Evolutionary conservation across 2,329 filamentous ascomycete genomes (phyloP).

Genomic region (Davidsoniella eucalypti): DNA sequence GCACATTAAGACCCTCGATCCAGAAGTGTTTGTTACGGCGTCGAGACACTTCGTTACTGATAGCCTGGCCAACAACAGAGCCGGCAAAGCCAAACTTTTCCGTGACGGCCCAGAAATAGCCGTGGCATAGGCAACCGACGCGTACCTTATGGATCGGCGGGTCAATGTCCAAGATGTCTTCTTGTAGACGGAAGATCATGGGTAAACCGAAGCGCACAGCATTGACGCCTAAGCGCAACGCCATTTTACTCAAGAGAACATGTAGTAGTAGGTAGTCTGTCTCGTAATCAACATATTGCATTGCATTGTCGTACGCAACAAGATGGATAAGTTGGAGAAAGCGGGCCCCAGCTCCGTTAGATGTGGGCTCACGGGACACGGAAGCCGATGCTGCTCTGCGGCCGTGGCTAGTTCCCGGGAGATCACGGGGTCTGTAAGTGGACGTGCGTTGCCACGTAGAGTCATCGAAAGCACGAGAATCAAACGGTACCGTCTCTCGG

Average conservation of each 20-base stretch:
- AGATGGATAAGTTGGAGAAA: constrained; percentile 75
- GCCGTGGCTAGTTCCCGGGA: constrained; percentile 21
- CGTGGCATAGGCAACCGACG: constrained; percentile 69
- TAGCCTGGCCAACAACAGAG: constrained; percentile 49
- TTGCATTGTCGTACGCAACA: constrained; percentile 72
- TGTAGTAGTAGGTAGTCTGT: constrained; percentile 64
- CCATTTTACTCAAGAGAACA: constrained; percentile 56
- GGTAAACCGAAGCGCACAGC: constrained; percentile 62
- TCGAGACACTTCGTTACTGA: constrained; percentile 60
- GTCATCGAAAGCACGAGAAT: constrained; percentile 46
- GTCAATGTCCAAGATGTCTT: constrained; percentile 56
- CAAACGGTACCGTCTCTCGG: constrained; percentile 53
- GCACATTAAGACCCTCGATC: constrained; percentile 58
- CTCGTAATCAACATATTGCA: constrained; percentile 56
- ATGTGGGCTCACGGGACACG: constrained; percentile 27
- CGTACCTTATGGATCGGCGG: constrained; percentile 57
- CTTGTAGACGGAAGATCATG: constrained; percentile 79
- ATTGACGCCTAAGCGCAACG: constrained; percentile 66
- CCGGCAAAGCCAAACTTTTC: constrained; percentile 64
- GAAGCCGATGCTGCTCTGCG: constrained; percentile 54
- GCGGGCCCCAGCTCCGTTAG: constrained; percentile 31
- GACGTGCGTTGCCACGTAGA: constrained; percentile 28
- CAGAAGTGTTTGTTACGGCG: constrained; percentile 62
- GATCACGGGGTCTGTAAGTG: constrained; percentile 18
- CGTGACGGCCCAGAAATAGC: constrained; percentile 69